Evolutionary conservation across 2,329 filamentous ascomycete species (phyloP).

Genomic region (Fusarium nelsonii): DNA sequence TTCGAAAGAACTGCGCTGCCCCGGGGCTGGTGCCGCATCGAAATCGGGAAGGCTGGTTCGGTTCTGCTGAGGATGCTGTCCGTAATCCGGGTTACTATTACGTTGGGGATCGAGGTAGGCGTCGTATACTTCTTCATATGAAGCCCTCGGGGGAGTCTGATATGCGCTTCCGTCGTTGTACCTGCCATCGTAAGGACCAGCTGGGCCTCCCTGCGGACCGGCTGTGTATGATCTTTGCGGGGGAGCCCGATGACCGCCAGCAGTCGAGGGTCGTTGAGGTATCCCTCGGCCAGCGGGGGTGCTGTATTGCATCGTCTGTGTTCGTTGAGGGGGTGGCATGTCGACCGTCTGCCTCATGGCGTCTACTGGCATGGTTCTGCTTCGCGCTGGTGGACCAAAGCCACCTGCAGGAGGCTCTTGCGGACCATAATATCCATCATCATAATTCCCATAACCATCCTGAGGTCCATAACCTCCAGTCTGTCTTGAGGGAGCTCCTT

Average conservation of each 20-base stretch:
- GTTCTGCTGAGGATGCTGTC: slow-evolving; percentile 35
- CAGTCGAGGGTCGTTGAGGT: slow-evolving; percentile 68
- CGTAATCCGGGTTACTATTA: slow-evolving; percentile 47
- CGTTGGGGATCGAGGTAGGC: slow-evolving; percentile 63
- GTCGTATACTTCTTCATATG: slow-evolving; percentile 67
- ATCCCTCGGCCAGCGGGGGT: slow-evolving; percentile 59
- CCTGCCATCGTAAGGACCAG: slow-evolving; percentile 50
- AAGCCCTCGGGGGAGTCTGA: slow-evolving; percentile 51
- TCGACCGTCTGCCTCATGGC: slow-evolving; percentile 58
- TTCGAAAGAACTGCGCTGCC: slow-evolving; percentile 61
- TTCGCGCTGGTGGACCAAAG: slow-evolving; percentile 67
- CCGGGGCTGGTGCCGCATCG: slow-evolving; percentile 53
- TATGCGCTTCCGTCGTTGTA: slow-evolving; percentile 50
- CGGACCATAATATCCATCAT: slow-evolving; percentile 46
- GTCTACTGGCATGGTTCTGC: slow-evolving; percentile 71
- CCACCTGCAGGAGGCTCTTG: slow-evolving; percentile 54
- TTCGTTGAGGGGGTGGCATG: slow-evolving; percentile 53
- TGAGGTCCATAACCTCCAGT: slow-evolving; percentile 39
- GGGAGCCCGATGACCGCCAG: slow-evolving; percentile 64
- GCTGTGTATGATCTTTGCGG: slow-evolving; percentile 65
- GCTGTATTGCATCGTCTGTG: slow-evolving; percentile 62
- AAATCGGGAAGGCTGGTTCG: slow-evolving; percentile 57
- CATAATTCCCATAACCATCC: slow-evolving; percentile 47
- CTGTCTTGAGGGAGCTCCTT: slow-evolving; percentile 50
- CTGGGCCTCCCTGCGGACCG: slow-evolving; percentile 55